These are phyloP conservation scores for Pharus latifolius DNA, from an alignment of 176 grass and related monocot species.

Conservation along the genomic window DNA sequence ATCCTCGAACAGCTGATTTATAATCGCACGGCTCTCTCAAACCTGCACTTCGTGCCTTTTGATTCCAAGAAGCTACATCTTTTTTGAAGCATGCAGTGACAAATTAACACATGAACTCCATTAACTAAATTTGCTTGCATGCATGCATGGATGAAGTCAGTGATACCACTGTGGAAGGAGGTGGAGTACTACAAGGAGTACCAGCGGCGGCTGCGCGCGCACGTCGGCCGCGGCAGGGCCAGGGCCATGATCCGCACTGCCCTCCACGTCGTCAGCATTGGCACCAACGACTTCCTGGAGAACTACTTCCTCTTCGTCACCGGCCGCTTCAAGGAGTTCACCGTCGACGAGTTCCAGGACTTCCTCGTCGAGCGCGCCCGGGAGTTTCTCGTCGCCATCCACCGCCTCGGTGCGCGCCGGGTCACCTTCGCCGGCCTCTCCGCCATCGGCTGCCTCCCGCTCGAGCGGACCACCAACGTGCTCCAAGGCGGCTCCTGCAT, in stretches of 20 bases:
- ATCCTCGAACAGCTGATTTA: no score
- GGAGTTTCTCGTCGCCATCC: slow-evolving; percentile 22
- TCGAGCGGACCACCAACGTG: slow-evolving; percentile 42
- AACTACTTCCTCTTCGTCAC: slow-evolving; percentile 45
- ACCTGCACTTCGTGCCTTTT: no score
- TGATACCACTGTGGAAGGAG: slow-evolving; percentile 61
- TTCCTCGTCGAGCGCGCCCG: slow-evolving; percentile 35
- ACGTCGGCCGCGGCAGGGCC: slow-evolving; percentile 16
- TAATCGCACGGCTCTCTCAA: no score
- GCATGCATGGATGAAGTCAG: slow-evolving; percentile 4
- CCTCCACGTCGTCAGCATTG: slow-evolving; percentile 58
- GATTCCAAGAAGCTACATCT: no score
- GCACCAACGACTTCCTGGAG: slow-evolving; percentile 71
- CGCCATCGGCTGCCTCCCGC: slow-evolving; percentile 55
- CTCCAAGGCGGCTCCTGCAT: slow-evolving; percentile 28
- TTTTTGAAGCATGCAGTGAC: not conserved
- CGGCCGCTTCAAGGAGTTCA: slow-evolving; percentile 31
- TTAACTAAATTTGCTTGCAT: no score
- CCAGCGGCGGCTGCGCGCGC: slow-evolving; percentile 20
- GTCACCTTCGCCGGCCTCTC: slow-evolving; percentile 36
- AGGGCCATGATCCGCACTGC: slow-evolving; percentile 34
- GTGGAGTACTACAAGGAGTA: slow-evolving; percentile 71
- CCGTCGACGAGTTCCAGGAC: slow-evolving; percentile 22
- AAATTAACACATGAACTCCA: no score
- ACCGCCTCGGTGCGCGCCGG: slow-evolving; percentile 40